These are phyloP conservation scores for Camellia oleifera DNA, from an alignment of 179 eudicot species.

Conservation along the genomic window DNA sequence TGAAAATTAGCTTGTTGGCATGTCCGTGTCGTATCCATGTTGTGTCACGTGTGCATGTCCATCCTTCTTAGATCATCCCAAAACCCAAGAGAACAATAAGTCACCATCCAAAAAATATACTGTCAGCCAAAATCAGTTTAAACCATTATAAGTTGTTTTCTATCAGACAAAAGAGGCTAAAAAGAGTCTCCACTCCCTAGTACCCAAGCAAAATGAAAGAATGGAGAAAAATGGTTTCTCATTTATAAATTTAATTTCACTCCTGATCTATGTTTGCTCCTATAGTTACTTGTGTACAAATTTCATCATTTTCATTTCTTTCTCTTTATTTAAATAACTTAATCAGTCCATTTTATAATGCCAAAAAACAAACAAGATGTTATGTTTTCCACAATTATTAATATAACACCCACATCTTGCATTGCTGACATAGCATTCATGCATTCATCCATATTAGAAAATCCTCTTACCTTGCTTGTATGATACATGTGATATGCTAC, in stretches of 20 bases:
- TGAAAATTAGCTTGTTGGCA: too few relatives aligned
- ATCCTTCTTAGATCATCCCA: background rate
- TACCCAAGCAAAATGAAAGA: background rate
- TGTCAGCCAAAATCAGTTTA: slow-evolving; percentile 1
- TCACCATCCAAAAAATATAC: background rate
- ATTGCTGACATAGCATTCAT: too few relatives aligned
- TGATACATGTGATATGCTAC: too few relatives aligned
- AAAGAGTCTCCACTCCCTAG: background rate
- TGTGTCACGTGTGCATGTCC: too few relatives aligned
- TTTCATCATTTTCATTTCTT: background rate
- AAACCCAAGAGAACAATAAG: background rate
- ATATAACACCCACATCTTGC: too few relatives aligned
- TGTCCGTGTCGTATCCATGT: too few relatives aligned
- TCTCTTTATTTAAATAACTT: background rate
- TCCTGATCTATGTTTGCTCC: background rate
- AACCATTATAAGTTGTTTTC: background rate
- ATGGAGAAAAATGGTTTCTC: background rate
- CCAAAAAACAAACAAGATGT: background rate
- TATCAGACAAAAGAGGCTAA: background rate
- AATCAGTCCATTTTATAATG: background rate
- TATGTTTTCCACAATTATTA: background rate
- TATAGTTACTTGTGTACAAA: too few relatives aligned
- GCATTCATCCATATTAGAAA: too few relatives aligned
- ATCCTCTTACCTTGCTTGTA: too few relatives aligned
- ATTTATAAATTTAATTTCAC: background rate